These are phyloP conservation scores for Parathielavia appendiculata DNA, from an alignment of 495 filamentous ascomycete genomes.

Conservation along the genomic window DNA sequence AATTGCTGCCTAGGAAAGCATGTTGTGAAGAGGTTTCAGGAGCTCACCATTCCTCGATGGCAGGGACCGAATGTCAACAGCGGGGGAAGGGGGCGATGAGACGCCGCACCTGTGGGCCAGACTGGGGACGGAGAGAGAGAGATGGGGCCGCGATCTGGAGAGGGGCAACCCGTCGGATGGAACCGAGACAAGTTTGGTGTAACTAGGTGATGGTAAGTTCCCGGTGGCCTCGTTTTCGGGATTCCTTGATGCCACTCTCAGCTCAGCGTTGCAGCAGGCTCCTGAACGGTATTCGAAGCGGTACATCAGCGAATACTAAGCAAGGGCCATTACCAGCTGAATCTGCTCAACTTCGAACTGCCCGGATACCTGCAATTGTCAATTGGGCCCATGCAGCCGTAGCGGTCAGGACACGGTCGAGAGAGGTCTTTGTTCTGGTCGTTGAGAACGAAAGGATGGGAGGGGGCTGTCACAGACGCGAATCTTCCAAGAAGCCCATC, in stretches of 20 bases:
- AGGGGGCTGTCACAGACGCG: not conserved
- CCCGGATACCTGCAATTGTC: not conserved
- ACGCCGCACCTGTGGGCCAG: slow-evolving; percentile 9
- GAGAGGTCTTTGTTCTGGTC: not conserved
- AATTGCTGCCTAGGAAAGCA: not conserved
- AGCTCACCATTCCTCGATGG: not conserved
- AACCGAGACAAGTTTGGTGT: slow-evolving; percentile 19
- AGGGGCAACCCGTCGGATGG: slow-evolving; percentile 7
- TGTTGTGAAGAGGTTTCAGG: not conserved
- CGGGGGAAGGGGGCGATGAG: not conserved
- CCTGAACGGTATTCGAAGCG: not conserved
- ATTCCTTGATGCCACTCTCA: not conserved
- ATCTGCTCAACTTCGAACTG: not conserved
- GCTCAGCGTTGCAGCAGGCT: not conserved
- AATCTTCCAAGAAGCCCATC: not conserved
- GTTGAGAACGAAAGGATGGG: not conserved
- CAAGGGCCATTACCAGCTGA: slow-evolving; percentile 11
- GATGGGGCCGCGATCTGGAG: not conserved
- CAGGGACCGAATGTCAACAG: not conserved
- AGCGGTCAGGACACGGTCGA: not conserved
- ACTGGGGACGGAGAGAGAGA: not conserved
- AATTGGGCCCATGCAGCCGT: not conserved
- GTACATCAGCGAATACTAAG: not conserved
- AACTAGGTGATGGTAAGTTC: slow-evolving; percentile 7
- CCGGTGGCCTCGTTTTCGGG: slow-evolving; percentile 5